Base-by-base conservation (phyloP, 176 grass and related monocot genomes). In the Elaeis guineensis region DNA sequence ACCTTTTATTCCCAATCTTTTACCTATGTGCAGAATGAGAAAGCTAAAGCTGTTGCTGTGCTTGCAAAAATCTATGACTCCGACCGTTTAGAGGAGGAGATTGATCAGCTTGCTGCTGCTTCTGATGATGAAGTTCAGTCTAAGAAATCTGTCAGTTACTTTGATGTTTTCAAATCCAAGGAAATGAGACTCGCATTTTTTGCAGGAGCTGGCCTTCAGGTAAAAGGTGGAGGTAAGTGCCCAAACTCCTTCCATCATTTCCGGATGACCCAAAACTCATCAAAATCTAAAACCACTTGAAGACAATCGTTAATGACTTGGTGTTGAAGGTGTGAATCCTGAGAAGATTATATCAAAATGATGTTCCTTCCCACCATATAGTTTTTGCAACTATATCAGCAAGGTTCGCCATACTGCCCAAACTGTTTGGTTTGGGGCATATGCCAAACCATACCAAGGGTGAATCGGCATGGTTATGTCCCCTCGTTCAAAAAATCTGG, bases 191-290 rank as follows among this genome's bases (percentile, higher is more conserved):
- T 91, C 65, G 92, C 92, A 0, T 91, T 97, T 88, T 87, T 75
- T 16, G 87, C 87, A 55, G 92, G 92, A 69, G 92, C 92, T 72
- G 92, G 87, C 25, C 87, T 97, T 72, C 92, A 97, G 86, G 92
- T 97, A 69, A 70, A 55, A 44, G 35, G 9, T 44, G 35, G 35
- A 44, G 35, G 35, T 44, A 44, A 14, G 35, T 44, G 35, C 35
- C 35, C 35, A 28, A 22, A 55, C 24, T 14, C 8, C 32, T 63
- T 20, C 18, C 2, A 11, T 50, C 49, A 6, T 21, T 64, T 55
- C 17, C 51, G 0, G 9, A 12, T 14, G 35, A 44, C 9, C 35
- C 35, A 44, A 44, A 44, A 12, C 35, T 44, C 11, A 44, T 44
- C 35, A 44, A 44, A 44, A 44, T 12, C 8, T 44, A 44, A 12